Evolutionary conservation across 257 asterid species (phyloP), one percentile per base, ranked within the genome.

Genomic region (Paulownia fortunei): DNA sequence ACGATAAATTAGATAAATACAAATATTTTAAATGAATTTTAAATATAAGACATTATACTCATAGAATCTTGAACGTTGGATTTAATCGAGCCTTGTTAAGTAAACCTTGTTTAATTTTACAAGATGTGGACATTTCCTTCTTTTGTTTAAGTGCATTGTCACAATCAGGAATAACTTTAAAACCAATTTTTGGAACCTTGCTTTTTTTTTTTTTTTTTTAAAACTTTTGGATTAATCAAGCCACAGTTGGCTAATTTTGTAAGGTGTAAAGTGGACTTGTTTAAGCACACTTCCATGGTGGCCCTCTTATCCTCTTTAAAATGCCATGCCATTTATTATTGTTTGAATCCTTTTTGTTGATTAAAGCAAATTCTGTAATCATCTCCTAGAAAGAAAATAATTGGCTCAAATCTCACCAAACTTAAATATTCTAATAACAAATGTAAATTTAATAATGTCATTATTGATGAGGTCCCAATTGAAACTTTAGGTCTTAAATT

Each of bases 121-220:
- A 62, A 37, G 74, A 70, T 70, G 71, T 42, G 59, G 79, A 70
- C 82, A 24, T 69, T 67, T 82, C 74, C 68, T 78, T 68, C 66
- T 78, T 78, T 79, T 26, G 26, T 39, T 73, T 4, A 52, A 78
- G 51, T 78, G 83, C 81, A 78, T 8, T 64, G 81, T 82, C 86
- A 54, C 81, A 39, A 52, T 79, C 86, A 37, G 23, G 26, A 74
- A 11, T 63, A 67, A 68, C 77, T 82, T 82, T 78, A 49, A 74
- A 68, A 23, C 49, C 59, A 56, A 64, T 58, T 36, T 36, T 73
- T 47, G 75, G 78, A 82, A 44, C 58, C 59, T 75, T 51, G 74
- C 66, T 49, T 55, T 36, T 67, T 46, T 47, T 56, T 60, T 1
- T 37, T 2, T 56, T 54, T 64, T 6, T 37, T 19, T 65, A n/a